These are phyloP conservation scores for Ephemerocybe angulata DNA, from an alignment of 768 basidiomycete species.

Conservation along the genomic window DNA sequence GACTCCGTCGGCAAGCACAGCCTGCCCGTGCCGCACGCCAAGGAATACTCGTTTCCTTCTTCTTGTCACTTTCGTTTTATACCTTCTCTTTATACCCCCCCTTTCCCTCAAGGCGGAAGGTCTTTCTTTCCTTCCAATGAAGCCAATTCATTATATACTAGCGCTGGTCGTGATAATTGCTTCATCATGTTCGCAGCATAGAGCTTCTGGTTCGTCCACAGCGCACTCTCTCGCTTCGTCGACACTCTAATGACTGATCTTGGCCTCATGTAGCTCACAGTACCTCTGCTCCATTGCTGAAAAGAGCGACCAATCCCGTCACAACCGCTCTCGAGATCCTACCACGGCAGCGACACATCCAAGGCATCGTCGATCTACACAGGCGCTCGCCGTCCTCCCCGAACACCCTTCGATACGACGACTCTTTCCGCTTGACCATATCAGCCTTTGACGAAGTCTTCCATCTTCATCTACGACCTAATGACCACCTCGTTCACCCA, in stretches of 20 bases:
- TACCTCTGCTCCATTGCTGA: constrained; percentile 43
- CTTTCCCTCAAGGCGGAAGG: background rate
- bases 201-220: constrained; percentile 23
- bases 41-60: background rate
- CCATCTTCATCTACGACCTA: constrained; percentile 73
- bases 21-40: background rate
- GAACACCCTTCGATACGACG: constrained; percentile 57
- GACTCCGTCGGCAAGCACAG: background rate
- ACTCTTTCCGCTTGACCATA: constrained; percentile 67
- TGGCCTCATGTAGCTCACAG: constrained; percentile 39
- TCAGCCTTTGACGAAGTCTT: constrained; percentile 64
- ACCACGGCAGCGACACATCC: constrained; percentile 35
- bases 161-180: constrained; percentile 47
- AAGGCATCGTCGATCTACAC: constrained; percentile 20
- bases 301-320: constrained; percentile 46
- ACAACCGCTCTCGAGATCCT: constrained; percentile 55
- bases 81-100: constrained; percentile 1
- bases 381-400: constrained; percentile 37
- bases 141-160: background rate
- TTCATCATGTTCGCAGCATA: constrained; percentile 27
- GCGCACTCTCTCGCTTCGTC: too few relatives aligned
- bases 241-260: background rate
- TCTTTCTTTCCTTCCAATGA: constrained; percentile 2
- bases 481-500: constrained; percentile 74
- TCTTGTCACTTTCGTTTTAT: background rate